Evolutionary conservation across 495 filamentous ascomycete genomes (phyloP).

Genomic region (Xylaria palmicola): DNA sequence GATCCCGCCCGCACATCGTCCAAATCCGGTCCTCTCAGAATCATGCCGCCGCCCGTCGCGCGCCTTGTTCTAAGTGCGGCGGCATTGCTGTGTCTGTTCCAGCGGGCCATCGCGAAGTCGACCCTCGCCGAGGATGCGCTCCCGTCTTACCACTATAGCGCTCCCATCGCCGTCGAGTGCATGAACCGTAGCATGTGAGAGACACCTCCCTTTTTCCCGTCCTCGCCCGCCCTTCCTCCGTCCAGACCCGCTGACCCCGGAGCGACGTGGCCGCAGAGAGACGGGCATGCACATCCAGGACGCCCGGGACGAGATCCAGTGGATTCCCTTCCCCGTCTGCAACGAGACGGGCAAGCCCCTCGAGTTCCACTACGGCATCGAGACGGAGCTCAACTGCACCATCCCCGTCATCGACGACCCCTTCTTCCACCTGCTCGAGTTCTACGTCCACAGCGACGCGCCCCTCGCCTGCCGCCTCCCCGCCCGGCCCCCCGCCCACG

Average conservation of each 20-base stretch:
- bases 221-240: neutral
- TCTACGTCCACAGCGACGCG: slow-evolving; percentile 96
- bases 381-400: slow-evolving; percentile 87
- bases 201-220: slow-evolving; percentile 1
- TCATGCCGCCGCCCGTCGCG: slow-evolving; percentile 17
- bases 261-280: slow-evolving; percentile 43
- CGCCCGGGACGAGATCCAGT: slow-evolving; percentile 78
- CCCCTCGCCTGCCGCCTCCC: slow-evolving; percentile 91
- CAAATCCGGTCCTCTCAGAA: slow-evolving; percentile 11
- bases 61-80: slow-evolving; percentile 20
- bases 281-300: slow-evolving; percentile 78
- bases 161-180: slow-evolving; percentile 50
- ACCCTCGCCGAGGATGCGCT: slow-evolving; percentile 28
- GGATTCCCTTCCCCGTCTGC: slow-evolving; percentile 88
- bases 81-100: slow-evolving; percentile 16
- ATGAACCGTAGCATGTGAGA: slow-evolving; percentile 57
- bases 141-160: slow-evolving; percentile 50
- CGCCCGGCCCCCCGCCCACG: slow-evolving; percentile 61
- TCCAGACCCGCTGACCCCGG: neutral
- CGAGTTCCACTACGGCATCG: slow-evolving; percentile 80
- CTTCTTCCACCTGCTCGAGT: slow-evolving; percentile 96
- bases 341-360: slow-evolving; percentile 84
- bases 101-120: slow-evolving; percentile 17
- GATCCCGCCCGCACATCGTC: neutral
- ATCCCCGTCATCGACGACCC: slow-evolving; percentile 79